phyloP scores from a whole-genome alignment of 495 filamentous ascomycete genomes.

The Cercophora sp. region DNA sequence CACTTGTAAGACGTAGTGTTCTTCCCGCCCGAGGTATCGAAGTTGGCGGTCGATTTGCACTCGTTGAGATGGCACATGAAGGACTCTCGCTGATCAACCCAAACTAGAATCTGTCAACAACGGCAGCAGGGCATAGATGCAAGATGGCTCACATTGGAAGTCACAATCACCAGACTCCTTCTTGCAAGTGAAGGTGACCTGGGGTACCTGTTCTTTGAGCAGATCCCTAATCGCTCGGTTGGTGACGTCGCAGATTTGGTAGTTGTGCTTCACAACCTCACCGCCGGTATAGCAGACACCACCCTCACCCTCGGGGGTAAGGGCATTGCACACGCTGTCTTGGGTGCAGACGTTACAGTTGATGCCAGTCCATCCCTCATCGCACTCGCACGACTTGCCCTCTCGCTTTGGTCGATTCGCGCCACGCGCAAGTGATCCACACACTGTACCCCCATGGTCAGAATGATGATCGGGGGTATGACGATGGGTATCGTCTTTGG shows the following conservation, averaged over 20 bases:
- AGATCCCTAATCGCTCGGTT: slow-evolving; percentile 86
- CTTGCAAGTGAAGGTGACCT: slow-evolving; percentile 91
- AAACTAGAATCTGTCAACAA: slow-evolving; percentile 59
- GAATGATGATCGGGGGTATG: no score
- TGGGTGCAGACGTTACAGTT: slow-evolving; percentile 78
- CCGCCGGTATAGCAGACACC: slow-evolving; percentile 91
- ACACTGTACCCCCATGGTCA: slow-evolving; percentile 47
- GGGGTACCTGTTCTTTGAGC: slow-evolving; percentile 75
- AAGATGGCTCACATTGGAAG: slow-evolving; percentile 72
- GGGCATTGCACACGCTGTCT: slow-evolving; percentile 78
- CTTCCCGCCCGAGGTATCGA: slow-evolving; percentile 51
- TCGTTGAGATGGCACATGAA: slow-evolving; percentile 90
- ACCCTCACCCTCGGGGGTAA: slow-evolving; percentile 73
- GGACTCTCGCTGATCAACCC: slow-evolving; percentile 89
- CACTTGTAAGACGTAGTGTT: slow-evolving; percentile 85
- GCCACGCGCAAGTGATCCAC: slow-evolving; percentile 81
- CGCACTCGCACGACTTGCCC: slow-evolving; percentile 71
- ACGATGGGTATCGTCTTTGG: no score
- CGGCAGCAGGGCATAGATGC: background rate
- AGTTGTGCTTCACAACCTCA: slow-evolving; percentile 86
- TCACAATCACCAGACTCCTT: slow-evolving; percentile 70
- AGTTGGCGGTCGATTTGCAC: slow-evolving; percentile 67
- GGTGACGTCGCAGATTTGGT: slow-evolving; percentile 96
- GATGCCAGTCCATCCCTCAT: slow-evolving; percentile 95
- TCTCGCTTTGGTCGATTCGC: slow-evolving; percentile 66